Evolutionary conservation across 192 early-diverging fungal genomes (phyloP).

Genomic region (Podila horticola): DNA sequence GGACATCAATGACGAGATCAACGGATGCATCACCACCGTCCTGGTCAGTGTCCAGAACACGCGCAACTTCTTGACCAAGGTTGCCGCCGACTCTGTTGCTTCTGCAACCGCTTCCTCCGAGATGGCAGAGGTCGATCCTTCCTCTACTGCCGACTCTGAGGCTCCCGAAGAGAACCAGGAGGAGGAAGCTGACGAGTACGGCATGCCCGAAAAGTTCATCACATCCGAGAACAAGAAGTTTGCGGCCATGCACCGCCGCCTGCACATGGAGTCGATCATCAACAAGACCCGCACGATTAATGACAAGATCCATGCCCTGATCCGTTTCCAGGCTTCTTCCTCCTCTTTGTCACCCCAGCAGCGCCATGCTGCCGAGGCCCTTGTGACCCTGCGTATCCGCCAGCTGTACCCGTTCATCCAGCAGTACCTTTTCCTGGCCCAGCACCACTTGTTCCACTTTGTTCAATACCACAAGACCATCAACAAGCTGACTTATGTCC

Average conservation of each 20-base stretch:
- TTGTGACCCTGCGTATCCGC: conserved; percentile 54
- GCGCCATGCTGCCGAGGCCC: conserved; percentile 32
- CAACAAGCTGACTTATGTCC: conserved; percentile 76
- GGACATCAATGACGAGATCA: conserved; percentile 42
- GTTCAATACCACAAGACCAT: conserved; percentile 73
- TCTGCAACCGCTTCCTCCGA: conserved; percentile 41
- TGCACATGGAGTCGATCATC: conserved; percentile 52
- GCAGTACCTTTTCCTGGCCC: conserved; percentile 70
- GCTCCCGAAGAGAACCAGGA: conserved; percentile 56
- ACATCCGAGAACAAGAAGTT: conserved; percentile 51
- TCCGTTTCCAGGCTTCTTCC: conserved; percentile 16
- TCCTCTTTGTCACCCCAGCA: background rate
- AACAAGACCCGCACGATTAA: conserved; percentile 42
- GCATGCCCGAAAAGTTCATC: conserved; percentile 61
- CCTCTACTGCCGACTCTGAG: conserved; percentile 48
- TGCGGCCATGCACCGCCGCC: conserved; percentile 31
- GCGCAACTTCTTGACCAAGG: conserved; percentile 22
- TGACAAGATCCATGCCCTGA: conserved; percentile 30
- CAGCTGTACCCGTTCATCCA: conserved; percentile 66
- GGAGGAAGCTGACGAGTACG: conserved; percentile 51
- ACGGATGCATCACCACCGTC: conserved; percentile 41
- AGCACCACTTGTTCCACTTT: conserved; percentile 66
- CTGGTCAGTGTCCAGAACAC: conserved; percentile 49
- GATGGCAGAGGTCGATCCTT: conserved; percentile 47
- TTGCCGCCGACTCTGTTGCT: conserved; percentile 14